A percentile compares a stretch with the other conserved stretches of the same genome.
Conservation (phyloP, 2,329 filamentous ascomycete species). For the Stagonosporopsis chrysanthemi region DNA sequence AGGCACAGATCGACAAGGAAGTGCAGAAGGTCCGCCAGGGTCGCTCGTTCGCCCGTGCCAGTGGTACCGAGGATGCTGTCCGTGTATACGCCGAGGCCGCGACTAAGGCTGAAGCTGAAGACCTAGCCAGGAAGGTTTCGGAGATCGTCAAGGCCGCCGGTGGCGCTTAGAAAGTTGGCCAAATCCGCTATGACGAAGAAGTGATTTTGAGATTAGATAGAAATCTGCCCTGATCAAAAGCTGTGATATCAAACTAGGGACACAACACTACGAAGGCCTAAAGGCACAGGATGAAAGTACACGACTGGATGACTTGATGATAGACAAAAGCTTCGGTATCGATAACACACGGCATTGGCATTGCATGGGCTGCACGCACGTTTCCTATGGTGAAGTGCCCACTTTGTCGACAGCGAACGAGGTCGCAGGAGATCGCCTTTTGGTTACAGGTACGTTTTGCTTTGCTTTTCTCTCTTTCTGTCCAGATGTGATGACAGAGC, state of each 20-base stretch:
- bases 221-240: background rate
- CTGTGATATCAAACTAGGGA: background rate
- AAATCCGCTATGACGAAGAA: constrained; percentile 13
- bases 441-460: constrained; percentile 6
- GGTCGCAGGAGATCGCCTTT: background rate
- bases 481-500: constrained; percentile 14
- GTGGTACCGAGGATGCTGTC: constrained; percentile 94
- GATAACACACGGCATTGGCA: constrained; percentile 13
- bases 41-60: constrained; percentile 88
- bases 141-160: constrained; percentile 67
- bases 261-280: background rate
- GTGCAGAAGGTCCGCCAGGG: constrained; percentile 92
- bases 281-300: background rate
- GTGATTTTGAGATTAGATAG: constrained; percentile 11
- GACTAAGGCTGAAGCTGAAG: constrained; percentile 86
- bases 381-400: background rate
- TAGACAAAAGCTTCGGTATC: constrained; percentile 34
- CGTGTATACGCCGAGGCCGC: constrained; percentile 95
- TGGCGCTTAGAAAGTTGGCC: constrained; percentile 25
- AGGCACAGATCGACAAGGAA: constrained; percentile 84
- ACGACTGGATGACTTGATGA: constrained; percentile 26
- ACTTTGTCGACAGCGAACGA: background rate
- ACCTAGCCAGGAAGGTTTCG: constrained; percentile 84
- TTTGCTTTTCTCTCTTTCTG: background rate
- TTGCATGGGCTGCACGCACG: background rate